phyloP scores from a whole-genome alignment of 805 yeast species.

The Wickerhamiella azymoides region DNA sequence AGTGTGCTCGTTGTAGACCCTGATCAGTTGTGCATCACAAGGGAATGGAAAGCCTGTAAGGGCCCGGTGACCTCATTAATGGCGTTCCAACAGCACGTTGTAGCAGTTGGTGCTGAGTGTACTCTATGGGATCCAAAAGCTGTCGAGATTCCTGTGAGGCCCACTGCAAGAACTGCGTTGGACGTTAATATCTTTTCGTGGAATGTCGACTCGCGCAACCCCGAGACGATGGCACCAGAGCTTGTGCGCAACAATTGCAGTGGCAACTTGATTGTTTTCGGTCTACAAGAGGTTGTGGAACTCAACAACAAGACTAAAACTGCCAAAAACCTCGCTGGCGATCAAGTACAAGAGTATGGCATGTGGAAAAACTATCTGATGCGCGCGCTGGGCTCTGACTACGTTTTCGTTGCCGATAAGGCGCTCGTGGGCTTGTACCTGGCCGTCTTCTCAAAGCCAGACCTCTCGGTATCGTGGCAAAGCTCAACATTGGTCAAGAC shows the following conservation, averaged over 20 bases:
- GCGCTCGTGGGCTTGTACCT: conserved; percentile 78
- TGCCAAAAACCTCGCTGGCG: conserved; percentile 34
- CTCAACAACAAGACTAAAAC: conserved; percentile 71
- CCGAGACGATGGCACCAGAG: conserved; percentile 20
- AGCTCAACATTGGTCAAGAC: conserved; percentile 74
- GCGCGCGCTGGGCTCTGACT: conserved; percentile 24
- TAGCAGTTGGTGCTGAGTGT: not conserved
- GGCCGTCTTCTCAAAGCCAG: conserved; percentile 49
- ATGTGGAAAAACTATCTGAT: conserved; percentile 24
- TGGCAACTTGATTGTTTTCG: conserved; percentile 59
- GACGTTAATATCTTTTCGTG: conserved; percentile 27
- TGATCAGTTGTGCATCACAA: not conserved
- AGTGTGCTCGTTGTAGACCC: not conserved
- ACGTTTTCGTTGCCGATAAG: conserved; percentile 51
- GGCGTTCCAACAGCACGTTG: not conserved
- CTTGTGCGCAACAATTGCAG: conserved; percentile 12
- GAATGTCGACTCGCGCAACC: conserved; percentile 30
- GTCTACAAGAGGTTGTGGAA: conserved; percentile 83
- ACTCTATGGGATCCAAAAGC: conserved; percentile 4
- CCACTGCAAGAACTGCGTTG: conserved; percentile 7
- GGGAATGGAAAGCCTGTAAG: conserved; percentile 1
- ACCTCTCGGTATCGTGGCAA: conserved; percentile 43
- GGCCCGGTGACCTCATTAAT: not conserved
- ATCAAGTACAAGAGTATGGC: conserved; percentile 21
- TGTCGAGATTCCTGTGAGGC: not conserved